Evolutionary conservation across 805 yeast species (phyloP).

Genomic region (Vanderwaltozyma verrucispora): DNA sequence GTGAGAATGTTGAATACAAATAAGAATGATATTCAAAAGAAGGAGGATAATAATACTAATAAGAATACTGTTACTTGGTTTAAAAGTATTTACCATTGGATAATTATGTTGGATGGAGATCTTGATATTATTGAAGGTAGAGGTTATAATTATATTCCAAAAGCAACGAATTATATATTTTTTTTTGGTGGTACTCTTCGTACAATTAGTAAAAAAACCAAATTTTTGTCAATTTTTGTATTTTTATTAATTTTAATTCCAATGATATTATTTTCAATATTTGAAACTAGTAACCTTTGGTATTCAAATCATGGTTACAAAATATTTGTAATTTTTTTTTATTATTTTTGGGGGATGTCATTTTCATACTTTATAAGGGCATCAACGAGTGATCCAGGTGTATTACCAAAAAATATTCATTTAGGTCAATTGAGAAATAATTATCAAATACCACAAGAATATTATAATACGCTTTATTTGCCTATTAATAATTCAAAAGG

Average conservation of each 20-base stretch:
- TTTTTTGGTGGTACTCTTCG: slow-evolving; percentile 59
- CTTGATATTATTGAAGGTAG: slow-evolving; percentile 6
- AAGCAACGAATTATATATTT: slow-evolving; percentile 34
- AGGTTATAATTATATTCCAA: slow-evolving; percentile 16
- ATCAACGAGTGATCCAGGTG: slow-evolving; percentile 59
- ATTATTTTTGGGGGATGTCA: slow-evolving; percentile 46
- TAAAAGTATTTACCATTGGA: slow-evolving; percentile 10
- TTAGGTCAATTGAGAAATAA: slow-evolving; percentile 31
- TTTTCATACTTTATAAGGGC: slow-evolving; percentile 42
- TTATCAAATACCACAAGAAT: slow-evolving; percentile 43
- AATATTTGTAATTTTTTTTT: slow-evolving; percentile 38
- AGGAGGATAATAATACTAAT: background rate
- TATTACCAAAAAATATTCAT: slow-evolving; percentile 58
- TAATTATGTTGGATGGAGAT: slow-evolving; percentile 18
- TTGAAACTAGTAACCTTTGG: slow-evolving; percentile 30
- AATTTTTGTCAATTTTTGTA: slow-evolving; percentile 33
- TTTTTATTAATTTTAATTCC: slow-evolving; percentile 32
- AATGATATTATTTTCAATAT: slow-evolving; percentile 43
- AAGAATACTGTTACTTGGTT: background rate
- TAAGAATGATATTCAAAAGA: no score
- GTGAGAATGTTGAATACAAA: no score
- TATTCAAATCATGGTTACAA: slow-evolving; percentile 12
- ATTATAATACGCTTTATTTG: slow-evolving; percentile 38
- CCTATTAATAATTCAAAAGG: slow-evolving; percentile 30
- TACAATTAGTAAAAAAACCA: slow-evolving; percentile 30